Evolutionary conservation across 179 eudicot species (phyloP), one percentile per base, ranked within the genome.

Genomic region (Spergularia azorica): DNA sequence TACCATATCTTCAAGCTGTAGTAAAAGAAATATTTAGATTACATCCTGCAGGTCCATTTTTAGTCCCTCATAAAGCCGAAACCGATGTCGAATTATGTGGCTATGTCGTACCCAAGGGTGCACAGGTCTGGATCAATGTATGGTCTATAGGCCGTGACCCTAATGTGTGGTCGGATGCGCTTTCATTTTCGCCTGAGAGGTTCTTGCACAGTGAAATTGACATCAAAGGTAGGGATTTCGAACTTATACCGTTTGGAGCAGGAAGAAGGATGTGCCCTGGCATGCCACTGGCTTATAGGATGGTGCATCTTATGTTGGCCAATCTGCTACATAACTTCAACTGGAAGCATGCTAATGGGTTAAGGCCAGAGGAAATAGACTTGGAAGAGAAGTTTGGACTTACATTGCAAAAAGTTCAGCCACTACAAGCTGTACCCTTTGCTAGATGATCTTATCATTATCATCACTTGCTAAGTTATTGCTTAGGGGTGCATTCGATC

Each of bases 201-300:
- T 72, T 71, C 64, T 16, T 72, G 11, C 48, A 56, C 0, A 41
- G 57, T 0, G 81, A 78, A 5, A 63, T 56, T 18, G 63, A 72
- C 43, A 2, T 64, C 2, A 78, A 64, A 20, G 81, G 76, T 1
- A 54, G 59, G 14, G 50, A 64, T 71, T 79, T 67, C 8, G 78
- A 67, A 17, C 70, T 79, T 2, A 59, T 73, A 36, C 74, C 78
- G 9, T 79, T 79, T 38, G 82, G 78, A 18, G 3, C 78, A 4
- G 73, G 82, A 17, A 67, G 82, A 60, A 74, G 82, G 9, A 67
- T 79, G 1, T 79, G 81, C 13, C 77, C 77, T 1, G 78, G 77
- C 13, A 12, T 67, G 43, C 63, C 82, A 5, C 17, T 79, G 3
- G 77, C 73, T 0, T 7, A 73, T 51, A 67, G 77, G 63, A 79